Evolutionary conservation across 1,284 basidiomycete genomes (phyloP).

Genomic region (Sanguinoderma infundibulare): DNA sequence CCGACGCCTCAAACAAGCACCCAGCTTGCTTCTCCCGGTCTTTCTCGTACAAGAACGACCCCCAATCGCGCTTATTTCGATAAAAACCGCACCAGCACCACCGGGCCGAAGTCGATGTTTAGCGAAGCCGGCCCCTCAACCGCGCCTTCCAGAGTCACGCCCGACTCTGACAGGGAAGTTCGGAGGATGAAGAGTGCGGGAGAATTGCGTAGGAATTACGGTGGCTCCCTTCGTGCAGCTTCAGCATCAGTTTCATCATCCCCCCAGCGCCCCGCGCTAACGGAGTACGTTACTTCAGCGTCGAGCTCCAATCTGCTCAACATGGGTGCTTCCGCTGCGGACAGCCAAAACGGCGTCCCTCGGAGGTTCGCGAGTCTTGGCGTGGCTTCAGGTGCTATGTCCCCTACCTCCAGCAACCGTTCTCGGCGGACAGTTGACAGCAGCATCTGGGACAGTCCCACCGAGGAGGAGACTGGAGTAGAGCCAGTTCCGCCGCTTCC

Average conservation of each 20-base stretch:
- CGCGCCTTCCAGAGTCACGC: constrained; percentile 22
- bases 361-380: constrained; percentile 75
- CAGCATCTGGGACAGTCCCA: constrained; percentile 38
- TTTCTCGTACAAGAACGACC: constrained; percentile 70
- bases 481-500: constrained; percentile 25
- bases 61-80: constrained; percentile 67
- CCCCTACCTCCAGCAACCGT: constrained; percentile 26
- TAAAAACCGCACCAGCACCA: constrained; percentile 42
- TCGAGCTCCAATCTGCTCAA: constrained; percentile 67
- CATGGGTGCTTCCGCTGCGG: constrained; percentile 38
- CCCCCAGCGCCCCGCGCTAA: constrained; percentile 47
- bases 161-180: constrained; percentile 55
- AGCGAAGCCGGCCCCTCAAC: constrained; percentile 23
- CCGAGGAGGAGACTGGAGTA: constrained; percentile 29
- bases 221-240: constrained; percentile 15
- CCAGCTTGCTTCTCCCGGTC: constrained; percentile 42
- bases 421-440: constrained; percentile 31
- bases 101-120: constrained; percentile 27
- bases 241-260: constrained; percentile 34
- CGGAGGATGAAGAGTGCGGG: constrained; percentile 89
- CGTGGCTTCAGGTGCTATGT: constrained; percentile 36
- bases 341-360: constrained; percentile 40
- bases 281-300: constrained; percentile 60
- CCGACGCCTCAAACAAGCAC: constrained; percentile 35
- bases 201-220: constrained; percentile 60